Evolutionary conservation across 1,139 yeast genomes (phyloP), one percentile per base, ranked within the genome.

Genomic region (Kluyveromyces marxianus): DNA sequence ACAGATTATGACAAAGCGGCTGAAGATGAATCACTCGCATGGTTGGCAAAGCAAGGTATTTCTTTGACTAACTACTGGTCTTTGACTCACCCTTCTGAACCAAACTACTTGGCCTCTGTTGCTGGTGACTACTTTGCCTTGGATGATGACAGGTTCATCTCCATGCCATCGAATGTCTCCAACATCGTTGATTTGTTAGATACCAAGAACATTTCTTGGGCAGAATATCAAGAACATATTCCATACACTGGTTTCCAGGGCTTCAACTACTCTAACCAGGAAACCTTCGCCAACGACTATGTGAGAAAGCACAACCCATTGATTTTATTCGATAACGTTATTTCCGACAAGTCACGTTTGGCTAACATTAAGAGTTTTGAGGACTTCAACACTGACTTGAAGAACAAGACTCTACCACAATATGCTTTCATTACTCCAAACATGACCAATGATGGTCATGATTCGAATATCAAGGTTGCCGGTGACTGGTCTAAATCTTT

Each of bases 261-360:
- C 47, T 70, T 64, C 62, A 63, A 70, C 56, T 73, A 59, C 60
- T 61, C 68, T 26, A 68, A 72, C 60, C 73, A 68, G 55, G 60
- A 64, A 35, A 64, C 67, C 30, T 64, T 56, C 46, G 70, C 74
- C 39, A 70, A 69, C 50, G 74, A 70, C 54, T 74, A 74, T 56
- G 71, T 73, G 34, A 70, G 78, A 58, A 73, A 75, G 56, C 76
- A 72, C 62, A 71, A 71, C 59, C 77, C 77, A 38, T 59, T 74
- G 52, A 57, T 70, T 30, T 58, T 65, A 35, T 72, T 58, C 53
- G 73, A 70, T 54, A 66, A 70, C 33, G 60, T 72, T 44, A 60
- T 65, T 49, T 50, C 53, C 36, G 55, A 62, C 45, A 50, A 58
- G 7, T 54, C 63, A 41, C 68, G 75, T 47, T 54, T 66, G 50